These are phyloP conservation scores for Salvia sclarea DNA, from an alignment of 305 asterid genomes.

Conservation along the genomic window DNA sequence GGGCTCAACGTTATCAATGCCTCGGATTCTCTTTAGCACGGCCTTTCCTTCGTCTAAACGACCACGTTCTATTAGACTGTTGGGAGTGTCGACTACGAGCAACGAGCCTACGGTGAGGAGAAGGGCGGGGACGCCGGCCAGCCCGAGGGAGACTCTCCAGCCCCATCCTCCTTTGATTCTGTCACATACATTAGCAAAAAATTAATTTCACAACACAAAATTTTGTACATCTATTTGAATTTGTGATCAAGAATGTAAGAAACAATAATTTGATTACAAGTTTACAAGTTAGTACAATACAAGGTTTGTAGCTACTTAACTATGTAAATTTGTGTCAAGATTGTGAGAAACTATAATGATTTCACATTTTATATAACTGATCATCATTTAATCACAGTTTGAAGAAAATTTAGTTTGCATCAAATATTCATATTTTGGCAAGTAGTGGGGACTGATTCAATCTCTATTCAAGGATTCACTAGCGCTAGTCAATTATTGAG, in stretches of 20 bases:
- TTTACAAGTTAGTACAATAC: background rate
- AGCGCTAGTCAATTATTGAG: background rate
- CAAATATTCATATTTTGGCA: background rate
- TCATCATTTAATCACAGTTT: background rate
- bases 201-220: background rate
- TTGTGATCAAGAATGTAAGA: background rate
- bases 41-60: constrained; percentile 71
- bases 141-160: constrained; percentile 79
- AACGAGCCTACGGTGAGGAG: constrained; percentile 75
- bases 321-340: background rate
- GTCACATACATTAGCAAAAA: background rate
- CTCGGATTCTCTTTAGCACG: constrained; percentile 69
- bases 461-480: background rate
- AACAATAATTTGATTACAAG: background rate
- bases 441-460: background rate
- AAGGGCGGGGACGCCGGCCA: constrained; percentile 80
- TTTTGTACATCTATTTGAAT: no score
- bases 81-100: constrained; percentile 73
- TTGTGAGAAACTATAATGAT: background rate
- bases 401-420: background rate
- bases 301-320: background rate
- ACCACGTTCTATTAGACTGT: constrained; percentile 82
- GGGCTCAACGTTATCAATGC: constrained; percentile 73
- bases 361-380: background rate
- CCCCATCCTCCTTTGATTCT: constrained; percentile 80